These are phyloP conservation scores for Annona squamosa DNA, from an alignment of 164 flowering plant species.

Conservation along the genomic window DNA sequence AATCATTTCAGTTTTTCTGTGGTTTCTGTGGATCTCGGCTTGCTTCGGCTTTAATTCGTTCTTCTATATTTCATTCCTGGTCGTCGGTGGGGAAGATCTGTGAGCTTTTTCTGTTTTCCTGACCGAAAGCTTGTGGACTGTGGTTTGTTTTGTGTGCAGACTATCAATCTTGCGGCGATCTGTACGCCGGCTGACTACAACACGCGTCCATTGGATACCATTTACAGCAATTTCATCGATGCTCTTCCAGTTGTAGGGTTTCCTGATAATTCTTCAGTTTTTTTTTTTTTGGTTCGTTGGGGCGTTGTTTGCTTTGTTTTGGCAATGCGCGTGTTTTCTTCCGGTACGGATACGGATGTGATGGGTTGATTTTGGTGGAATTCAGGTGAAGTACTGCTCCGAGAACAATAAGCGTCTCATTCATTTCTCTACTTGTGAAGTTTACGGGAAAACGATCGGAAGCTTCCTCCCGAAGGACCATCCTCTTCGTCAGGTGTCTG, in stretches of 20 bases:
- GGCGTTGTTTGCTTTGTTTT: neutral
- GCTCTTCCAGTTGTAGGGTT: slow-evolving; percentile 75
- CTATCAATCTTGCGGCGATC: slow-evolving; percentile 77
- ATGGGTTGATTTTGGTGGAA: neutral
- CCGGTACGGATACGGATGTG: slow-evolving; percentile 9
- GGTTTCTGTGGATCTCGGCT: neutral
- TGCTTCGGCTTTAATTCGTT: neutral
- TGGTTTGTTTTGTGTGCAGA: slow-evolving; percentile 24
- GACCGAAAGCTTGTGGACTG: neutral
- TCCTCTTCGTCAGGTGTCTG: slow-evolving; percentile 70
- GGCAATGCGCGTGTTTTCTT: neutral
- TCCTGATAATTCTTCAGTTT: neutral
- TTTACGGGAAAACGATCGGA: slow-evolving; percentile 93
- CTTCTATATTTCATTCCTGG: neutral
- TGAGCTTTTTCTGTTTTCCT: slow-evolving; percentile 1
- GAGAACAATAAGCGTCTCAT: slow-evolving; percentile 93
- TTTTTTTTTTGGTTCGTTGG: neutral
- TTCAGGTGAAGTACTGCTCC: slow-evolving; percentile 88
- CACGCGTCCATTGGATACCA: slow-evolving; percentile 75
- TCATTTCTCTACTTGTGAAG: slow-evolving; percentile 98
- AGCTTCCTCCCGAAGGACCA: slow-evolving; percentile 84
- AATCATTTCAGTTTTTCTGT: neutral
- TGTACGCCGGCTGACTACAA: slow-evolving; percentile 88
- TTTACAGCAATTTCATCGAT: slow-evolving; percentile 80
- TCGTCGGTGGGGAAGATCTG: slow-evolving; percentile 6